phyloP scores from a whole-genome alignment of 768 basidiomycete genomes.

The Paxillus ammoniavirescens region DNA sequence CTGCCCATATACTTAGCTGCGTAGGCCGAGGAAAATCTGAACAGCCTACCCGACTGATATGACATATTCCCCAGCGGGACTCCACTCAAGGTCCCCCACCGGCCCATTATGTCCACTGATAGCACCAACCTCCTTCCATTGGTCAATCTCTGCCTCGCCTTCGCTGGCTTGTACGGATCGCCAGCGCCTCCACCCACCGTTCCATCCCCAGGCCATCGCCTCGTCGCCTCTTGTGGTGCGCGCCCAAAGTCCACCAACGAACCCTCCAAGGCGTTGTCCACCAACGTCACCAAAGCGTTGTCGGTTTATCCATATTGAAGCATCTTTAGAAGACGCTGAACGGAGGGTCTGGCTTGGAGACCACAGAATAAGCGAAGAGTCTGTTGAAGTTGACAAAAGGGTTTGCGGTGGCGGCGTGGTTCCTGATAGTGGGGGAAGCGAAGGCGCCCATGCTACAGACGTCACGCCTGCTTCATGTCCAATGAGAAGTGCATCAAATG shows the following conservation, averaged over 20 bases:
- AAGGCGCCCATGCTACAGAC: conserved; percentile 79
- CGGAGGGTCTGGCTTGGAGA: conserved; percentile 60
- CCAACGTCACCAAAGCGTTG: conserved; percentile 95
- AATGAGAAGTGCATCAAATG: conserved; percentile 89
- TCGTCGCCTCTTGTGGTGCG: conserved; percentile 45
- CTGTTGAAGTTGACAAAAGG: conserved; percentile 90
- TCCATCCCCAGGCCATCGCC: conserved; percentile 89
- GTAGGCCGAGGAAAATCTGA: background rate
- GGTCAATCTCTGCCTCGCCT: conserved; percentile 32
- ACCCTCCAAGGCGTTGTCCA: conserved; percentile 87
- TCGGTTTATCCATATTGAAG: conserved; percentile 83
- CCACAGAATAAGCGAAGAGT: conserved; percentile 96
- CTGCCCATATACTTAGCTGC: conserved; percentile 38
- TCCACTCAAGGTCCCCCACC: conserved; percentile 84
- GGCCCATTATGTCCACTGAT: conserved; percentile 82
- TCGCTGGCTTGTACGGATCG: conserved; percentile 31
- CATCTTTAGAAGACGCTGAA: conserved; percentile 32
- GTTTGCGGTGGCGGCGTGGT: conserved; percentile 36
- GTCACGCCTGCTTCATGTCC: conserved; percentile 97
- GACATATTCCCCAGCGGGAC: conserved; percentile 80
- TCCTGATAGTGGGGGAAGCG: conserved; percentile 10
- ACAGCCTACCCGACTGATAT: conserved; percentile 74
- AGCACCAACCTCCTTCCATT: conserved; percentile 78
- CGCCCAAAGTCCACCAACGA: conserved; percentile 89
- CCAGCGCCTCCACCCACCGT: conserved; percentile 94